Percentiles rank a stretch among this genome's conserved stretches.
phyloP scores from a whole-genome alignment of 345 rosid species.

The Brassica nigra region DNA sequence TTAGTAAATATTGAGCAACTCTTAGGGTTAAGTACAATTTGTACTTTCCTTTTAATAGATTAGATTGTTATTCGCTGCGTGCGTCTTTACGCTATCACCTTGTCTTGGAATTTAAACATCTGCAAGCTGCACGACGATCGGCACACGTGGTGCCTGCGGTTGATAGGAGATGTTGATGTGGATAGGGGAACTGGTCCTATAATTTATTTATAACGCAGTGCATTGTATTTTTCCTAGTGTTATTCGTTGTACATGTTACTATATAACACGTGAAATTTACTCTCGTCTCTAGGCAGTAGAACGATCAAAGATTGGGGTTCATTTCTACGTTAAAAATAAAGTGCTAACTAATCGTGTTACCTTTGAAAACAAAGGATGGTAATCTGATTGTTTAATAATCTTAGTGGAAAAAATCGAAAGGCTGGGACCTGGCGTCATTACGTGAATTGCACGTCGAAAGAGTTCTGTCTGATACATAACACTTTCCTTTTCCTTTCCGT shows the following conservation, averaged over 20 bases:
- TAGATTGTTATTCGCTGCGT: slow-evolving; percentile 19
- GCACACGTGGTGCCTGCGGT: slow-evolving; percentile 40
- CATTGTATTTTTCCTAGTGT: background rate
- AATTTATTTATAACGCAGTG: background rate
- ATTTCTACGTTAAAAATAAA: background rate
- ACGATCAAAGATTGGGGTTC: background rate
- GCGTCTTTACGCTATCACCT: slow-evolving; percentile 28
- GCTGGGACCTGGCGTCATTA: slow-evolving; percentile 5
- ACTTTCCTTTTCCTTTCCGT: background rate
- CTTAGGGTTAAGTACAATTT: too few relatives aligned
- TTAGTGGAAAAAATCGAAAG: slow-evolving; percentile 1
- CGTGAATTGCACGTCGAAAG: slow-evolving; percentile 26
- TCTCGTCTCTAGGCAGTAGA: background rate
- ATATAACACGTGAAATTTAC: background rate
- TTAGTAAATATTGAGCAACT: too few relatives aligned
- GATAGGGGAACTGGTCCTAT: slow-evolving; percentile 5
- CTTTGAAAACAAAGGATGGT: background rate
- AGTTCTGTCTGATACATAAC: background rate
- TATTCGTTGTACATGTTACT: background rate
- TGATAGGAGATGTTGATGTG: slow-evolving; percentile 32
- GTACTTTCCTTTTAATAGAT: too few relatives aligned
- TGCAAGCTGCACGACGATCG: slow-evolving; percentile 40
- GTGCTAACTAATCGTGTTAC: background rate
- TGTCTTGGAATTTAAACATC: slow-evolving; percentile 10
- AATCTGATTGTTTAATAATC: background rate